These are phyloP conservation scores for Trichoderma breve DNA, from an alignment of 2,329 filamentous ascomycete genomes.

Conservation along the genomic window DNA sequence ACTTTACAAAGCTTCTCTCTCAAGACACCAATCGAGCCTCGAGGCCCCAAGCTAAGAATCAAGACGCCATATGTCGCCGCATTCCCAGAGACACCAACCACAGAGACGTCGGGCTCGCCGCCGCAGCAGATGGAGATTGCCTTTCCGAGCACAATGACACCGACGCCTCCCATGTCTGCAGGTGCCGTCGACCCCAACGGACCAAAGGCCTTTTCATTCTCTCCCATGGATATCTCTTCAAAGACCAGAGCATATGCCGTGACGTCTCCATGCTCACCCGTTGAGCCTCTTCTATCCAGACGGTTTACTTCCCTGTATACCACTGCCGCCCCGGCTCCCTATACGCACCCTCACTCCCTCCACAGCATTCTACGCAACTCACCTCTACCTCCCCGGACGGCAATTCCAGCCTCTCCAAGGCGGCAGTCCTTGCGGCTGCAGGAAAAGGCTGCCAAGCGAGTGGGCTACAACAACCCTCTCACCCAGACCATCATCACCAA, in stretches of 20 bases:
- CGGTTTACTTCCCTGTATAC: constrained; percentile 17
- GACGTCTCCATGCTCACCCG: constrained; percentile 13
- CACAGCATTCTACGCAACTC: constrained; percentile 67
- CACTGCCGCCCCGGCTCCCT: constrained; percentile 44
- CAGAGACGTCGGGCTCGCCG: constrained; percentile 51
- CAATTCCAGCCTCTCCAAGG: constrained; percentile 52
- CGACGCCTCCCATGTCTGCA: constrained; percentile 58
- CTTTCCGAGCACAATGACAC: constrained; percentile 57
- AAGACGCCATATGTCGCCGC: constrained; percentile 46
- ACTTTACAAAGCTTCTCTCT: constrained; percentile 36
- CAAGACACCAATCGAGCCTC: constrained; percentile 32
- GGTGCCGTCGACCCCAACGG: constrained; percentile 46
- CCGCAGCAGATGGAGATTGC: constrained; percentile 43
- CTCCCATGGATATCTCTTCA: constrained; percentile 30
- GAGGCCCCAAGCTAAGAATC: constrained; percentile 32
- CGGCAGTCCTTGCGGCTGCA: constrained; percentile 54
- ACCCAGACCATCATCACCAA: constrained; percentile 63
- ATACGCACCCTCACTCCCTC: constrained; percentile 56
- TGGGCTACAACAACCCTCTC: constrained; percentile 62
- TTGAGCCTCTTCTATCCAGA: constrained; percentile 23
- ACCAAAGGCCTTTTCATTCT: constrained; percentile 47
- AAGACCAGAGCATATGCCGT: neutral
- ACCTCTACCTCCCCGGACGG: constrained; percentile 54
- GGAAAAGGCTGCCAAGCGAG: constrained; percentile 54
- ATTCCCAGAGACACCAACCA: constrained; percentile 54